Evolutionary conservation across 495 filamentous ascomycete genomes (phyloP), one percentile per base, ranked within the genome.

Genomic region (Aspergillus homomorphus): DNA sequence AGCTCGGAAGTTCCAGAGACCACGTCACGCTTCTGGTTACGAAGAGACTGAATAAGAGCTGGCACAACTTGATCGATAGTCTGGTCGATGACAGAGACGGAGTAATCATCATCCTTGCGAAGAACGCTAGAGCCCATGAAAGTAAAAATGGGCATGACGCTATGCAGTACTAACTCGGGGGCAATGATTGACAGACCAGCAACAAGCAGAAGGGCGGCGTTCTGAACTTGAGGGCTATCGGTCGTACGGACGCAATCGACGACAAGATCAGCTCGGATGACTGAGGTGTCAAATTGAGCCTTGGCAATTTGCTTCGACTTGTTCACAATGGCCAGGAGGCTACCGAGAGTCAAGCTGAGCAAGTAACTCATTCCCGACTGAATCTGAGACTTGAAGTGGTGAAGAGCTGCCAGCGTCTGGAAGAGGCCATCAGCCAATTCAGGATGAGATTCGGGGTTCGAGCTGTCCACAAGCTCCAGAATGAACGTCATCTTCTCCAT

Each of bases 141-240:
- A 0, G 94, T 97, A 73, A 98, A 98, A 38, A 98, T 92, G 6
- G 95, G 95, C 94, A 98, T 98, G 52, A 98, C 89, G 59, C 90
- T 96, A 68, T 98, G 92, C 52, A 98, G 80, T 10, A 98, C 89
- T 21, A 91, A 73, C 65, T 96, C 90, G 1, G 94, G 94, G 0
- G 88, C 88, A 63, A 90, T 88, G 42, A 84, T 84, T 28, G 94
- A 92, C 48, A 98, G 72, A 21, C 82, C 85, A 2, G 91, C 89
- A 16, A 98, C 86, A 16, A 99, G 80, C n/a, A 97, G 83, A 9
- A 99, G 80, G 12, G 93, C 92, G 8, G 86, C 81, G 62, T 96
- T 97, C 69, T 96, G 95, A 12, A 97, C 90, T 49, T 94, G 89
- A 0, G 91, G 91, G 70, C 86, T 96, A 4, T 88, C 80, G 0